Evolutionary conservation across 1,139 yeast species (phyloP), one percentile per base, ranked within the genome.

Genomic region (Lodderomyces pseudojiufengensis): DNA sequence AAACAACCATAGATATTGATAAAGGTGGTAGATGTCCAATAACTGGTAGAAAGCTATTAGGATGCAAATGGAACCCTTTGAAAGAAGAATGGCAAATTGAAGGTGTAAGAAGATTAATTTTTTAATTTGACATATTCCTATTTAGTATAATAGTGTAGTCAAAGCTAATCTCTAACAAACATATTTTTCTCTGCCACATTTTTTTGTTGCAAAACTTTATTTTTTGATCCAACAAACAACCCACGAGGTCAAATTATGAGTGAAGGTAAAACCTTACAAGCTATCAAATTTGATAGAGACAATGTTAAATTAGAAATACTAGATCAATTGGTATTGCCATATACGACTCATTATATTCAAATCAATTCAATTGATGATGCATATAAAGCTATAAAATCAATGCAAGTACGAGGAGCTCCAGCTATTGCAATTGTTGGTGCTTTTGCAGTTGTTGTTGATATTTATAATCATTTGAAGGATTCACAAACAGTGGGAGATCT

Each of bases 361-460:
- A 76, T 92, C 40, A 46, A 60, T 24, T 65, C 74, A 21, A 73
- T 83, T 27, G 76, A 76, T 35, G 94, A 83, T 61, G 97, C 95
- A 3, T 87, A 64, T 57, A 69, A 71, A 18, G 95, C 88, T 13
- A 92, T 92, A 56, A 82, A 80, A 55, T 70, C 71, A 42, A 92
- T 92, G 98, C 88, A 85, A 52, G 97, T 94, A 4, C 75, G 98
- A 55, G 98, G 98, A 15, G 98, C 98, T 0, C 98, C 98, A 0
- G 97, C 97, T 2, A 92, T 92, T 53, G 97, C 97, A 40, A 85
- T 92, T 39, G 97, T 92, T 3, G 97, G 96, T 9, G 80, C 90
- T 1, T 72, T 88, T 42, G 76, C 96, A 1, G 73, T 90, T n/a
- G 81, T 86, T 1, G 80, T 84, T 11, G 96, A 90, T 45, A 60